Percentiles rank a stretch among this genome's conserved stretches.
These are phyloP conservation scores for Globisporangium nunn DNA, from an alignment of 352 stramenopile genomes.

Conservation along the genomic window DNA sequence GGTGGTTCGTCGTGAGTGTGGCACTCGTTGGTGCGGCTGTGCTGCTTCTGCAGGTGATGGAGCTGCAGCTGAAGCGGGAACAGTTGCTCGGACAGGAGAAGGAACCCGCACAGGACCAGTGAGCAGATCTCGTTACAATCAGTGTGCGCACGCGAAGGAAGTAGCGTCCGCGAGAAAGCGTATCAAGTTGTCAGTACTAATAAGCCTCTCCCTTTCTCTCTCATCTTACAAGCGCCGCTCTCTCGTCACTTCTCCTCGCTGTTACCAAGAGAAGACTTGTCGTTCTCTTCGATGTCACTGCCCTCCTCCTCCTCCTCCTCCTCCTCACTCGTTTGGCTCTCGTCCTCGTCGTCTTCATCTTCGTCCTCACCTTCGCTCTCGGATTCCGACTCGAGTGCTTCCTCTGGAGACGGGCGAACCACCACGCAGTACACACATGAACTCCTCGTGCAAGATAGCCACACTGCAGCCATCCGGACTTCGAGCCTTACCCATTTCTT, in stretches of 20 bases:
- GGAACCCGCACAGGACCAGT: constrained; percentile 3
- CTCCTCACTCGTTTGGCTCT: constrained; percentile 17
- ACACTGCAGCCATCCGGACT: neutral
- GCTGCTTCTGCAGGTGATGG: constrained; percentile 10
- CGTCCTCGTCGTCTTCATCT: constrained; percentile 27
- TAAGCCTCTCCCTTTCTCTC: neutral
- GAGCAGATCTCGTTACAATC: neutral
- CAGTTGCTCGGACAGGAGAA: neutral
- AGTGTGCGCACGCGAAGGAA: too few species aligned
- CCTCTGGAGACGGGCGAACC: constrained; percentile 14
- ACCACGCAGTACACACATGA: neutral
- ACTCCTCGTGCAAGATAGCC: neutral
- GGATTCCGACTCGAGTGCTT: constrained; percentile 27
- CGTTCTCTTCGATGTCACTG: constrained; percentile 8
- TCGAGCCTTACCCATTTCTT: constrained; percentile 27
- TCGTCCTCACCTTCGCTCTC: constrained; percentile 56
- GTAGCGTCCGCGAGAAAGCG: neutral
- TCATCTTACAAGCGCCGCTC: neutral
- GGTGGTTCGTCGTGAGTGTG: constrained; percentile 14
- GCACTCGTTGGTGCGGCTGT: constrained; percentile 8
- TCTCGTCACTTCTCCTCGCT: constrained; percentile 7
- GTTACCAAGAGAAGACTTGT: constrained; percentile 3
- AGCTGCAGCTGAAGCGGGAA: constrained; percentile 5
- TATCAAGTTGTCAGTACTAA: constrained; percentile 1
- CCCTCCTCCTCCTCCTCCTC: constrained; percentile 9